Conservation (phyloP, 768 basidiomycete species). For the Suillus brevipes region DNA sequence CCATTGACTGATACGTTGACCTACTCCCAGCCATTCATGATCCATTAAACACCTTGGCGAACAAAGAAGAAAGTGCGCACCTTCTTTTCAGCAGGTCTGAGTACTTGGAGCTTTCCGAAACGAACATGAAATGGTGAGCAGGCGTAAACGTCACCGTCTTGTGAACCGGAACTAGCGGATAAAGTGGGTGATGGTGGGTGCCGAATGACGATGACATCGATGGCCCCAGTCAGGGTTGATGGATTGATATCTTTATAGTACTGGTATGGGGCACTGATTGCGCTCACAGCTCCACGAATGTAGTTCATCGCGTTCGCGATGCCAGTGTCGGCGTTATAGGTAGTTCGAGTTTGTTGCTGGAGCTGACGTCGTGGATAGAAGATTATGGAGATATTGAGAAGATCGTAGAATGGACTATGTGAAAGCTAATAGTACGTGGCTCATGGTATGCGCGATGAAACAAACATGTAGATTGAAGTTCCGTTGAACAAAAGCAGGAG, state of each 20-base stretch:
- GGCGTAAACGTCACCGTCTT: conserved; percentile 61
- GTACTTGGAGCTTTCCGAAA: conserved; percentile 96
- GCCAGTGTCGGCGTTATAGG: neutral
- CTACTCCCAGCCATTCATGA: conserved; percentile 37
- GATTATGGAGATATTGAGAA: neutral
- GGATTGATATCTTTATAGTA: conserved; percentile 96
- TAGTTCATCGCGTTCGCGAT: conserved; percentile 68
- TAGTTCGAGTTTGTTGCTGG: neutral
- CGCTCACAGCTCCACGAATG: conserved; percentile 80
- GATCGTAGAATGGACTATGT: neutral
- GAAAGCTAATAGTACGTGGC: neutral
- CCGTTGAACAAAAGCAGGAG: neutral
- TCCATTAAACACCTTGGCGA: neutral
- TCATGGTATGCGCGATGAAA: conserved; percentile 6
- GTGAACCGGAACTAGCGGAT: conserved; percentile 26
- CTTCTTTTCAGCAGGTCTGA: conserved; percentile 92
- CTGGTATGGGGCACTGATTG: conserved; percentile 83
- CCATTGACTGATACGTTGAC: conserved; percentile 91
- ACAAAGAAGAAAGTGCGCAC: conserved; percentile 38
- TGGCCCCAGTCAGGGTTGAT: conserved; percentile 94
- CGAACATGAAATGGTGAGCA: conserved; percentile 98
- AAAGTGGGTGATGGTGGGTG: conserved; percentile 39
- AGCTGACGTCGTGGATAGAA: neutral
- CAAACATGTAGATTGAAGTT: neutral
- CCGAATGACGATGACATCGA: conserved; percentile 96